Evolutionary conservation across 2,329 filamentous ascomycete species (phyloP), one percentile per base, ranked within the genome.

Genomic region (Claviceps pazoutovae): DNA sequence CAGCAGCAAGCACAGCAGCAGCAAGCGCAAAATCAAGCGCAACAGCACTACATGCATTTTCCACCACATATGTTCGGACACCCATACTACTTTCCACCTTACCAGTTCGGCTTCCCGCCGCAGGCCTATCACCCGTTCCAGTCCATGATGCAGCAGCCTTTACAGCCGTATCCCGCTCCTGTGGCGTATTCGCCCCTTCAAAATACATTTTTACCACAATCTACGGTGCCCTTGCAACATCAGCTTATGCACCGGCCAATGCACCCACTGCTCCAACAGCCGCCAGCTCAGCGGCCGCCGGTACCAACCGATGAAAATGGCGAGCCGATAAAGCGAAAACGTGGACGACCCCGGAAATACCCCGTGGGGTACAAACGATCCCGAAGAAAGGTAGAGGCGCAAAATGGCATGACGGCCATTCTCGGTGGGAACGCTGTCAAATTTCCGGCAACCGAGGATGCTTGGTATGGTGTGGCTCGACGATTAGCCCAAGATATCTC

Each of bases 331-430:
- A 58, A 56, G 43, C 54, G 56, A 13, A 60, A 58, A 46, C 55
- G 57, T 34, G 59, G 60, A 21, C 59, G 60, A 9, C 56, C 60
- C 17, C 59, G 52, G 30, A 55, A 52, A 37, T 54, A 55, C 34
- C 53, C 53, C 1, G 51, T 55, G 3, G 48, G 51, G 4, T 53
- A 53, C 48, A 53, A 53, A 41, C 43, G 52, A 26, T 42, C 44
- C 11, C 48, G 52, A 37, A 48, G 36, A 37, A 53, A 47, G 38
- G 44, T 55, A 16, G 39, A 55, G 14, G 44, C 51, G 39, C 48
- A 51, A 30, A 55, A 53, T 19, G 41, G 48, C 23, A 49, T 55
- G 53, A 51, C 53, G 21, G 51, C 53, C 17, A 48, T 53, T 9
- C 4, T 55, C 14, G 44, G 48, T 19, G 50, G 47, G 5, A 43